Evolutionary conservation across 345 rosid genomes (phyloP).

Genomic region (Eucalyptus victrix): DNA sequence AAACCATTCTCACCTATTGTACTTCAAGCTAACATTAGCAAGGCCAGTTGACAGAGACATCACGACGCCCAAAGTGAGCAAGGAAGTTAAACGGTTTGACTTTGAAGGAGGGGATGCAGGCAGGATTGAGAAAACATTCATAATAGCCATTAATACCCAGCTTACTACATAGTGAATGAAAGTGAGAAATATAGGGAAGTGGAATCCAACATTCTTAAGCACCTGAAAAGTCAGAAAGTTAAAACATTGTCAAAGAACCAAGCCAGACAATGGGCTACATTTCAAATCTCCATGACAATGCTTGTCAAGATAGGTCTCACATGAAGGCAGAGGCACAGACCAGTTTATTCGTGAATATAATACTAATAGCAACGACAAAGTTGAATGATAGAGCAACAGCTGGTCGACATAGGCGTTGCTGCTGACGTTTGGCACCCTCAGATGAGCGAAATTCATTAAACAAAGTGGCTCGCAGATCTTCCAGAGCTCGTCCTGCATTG

Average conservation of each 20-base stretch:
- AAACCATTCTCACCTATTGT: constrained; percentile 52
- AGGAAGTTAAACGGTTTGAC: constrained; percentile 29
- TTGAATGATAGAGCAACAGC: constrained; percentile 70
- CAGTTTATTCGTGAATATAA: constrained; percentile 87
- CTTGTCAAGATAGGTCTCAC: not conserved
- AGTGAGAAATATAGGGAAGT: constrained; percentile 79
- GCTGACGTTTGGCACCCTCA: constrained; percentile 54
- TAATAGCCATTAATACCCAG: constrained; percentile 73
- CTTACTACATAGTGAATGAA: constrained; percentile 76
- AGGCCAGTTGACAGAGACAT: constrained; percentile 95
- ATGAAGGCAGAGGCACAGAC: not conserved
- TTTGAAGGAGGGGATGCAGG: constrained; percentile 73
- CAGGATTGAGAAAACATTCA: constrained; percentile 56
- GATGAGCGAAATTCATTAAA: constrained; percentile 50
- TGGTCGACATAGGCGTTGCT: constrained; percentile 51
- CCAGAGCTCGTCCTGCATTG: constrained; percentile 53
- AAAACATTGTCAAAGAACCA: not conserved
- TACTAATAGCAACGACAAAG: constrained; percentile 61
- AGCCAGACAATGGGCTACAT: not conserved
- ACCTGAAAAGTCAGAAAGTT: constrained; percentile 27
- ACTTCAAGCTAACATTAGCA: constrained; percentile 96
- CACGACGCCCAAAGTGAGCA: constrained; percentile 72
- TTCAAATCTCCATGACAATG: not conserved
- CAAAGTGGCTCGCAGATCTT: constrained; percentile 58
- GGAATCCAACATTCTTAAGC: constrained; percentile 77